Conservation (phyloP, 2,329 filamentous ascomycete genomes). For the Chrysoporthe cubensis region DNA sequence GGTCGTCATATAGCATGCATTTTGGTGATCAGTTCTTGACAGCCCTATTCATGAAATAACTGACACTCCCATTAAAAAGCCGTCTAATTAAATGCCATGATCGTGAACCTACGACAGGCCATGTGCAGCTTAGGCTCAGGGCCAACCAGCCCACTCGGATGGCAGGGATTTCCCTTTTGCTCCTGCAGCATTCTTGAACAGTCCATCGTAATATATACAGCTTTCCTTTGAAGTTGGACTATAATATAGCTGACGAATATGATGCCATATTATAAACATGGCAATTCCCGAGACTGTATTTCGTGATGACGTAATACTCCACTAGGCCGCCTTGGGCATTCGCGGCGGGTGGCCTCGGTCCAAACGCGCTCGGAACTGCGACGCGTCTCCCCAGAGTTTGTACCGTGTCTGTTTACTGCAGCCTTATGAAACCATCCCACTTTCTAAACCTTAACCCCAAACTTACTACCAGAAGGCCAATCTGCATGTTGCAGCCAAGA, state of each 20-base stretch:
- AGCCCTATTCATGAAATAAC: no score
- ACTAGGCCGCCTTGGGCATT: background rate
- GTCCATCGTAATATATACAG: no score
- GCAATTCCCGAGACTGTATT: background rate
- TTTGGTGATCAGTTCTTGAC: no score
- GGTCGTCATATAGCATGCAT: no score
- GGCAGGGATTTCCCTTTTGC: no score
- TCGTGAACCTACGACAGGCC: background rate
- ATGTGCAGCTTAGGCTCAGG: background rate
- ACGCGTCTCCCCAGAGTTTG: slow-evolving; percentile 23
- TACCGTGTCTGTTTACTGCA: background rate
- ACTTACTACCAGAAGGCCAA: no score
- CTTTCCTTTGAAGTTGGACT: background rate
- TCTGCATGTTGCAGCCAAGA: background rate
- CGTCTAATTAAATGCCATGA: background rate
- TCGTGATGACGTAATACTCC: slow-evolving; percentile 9
- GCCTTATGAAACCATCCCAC: background rate
- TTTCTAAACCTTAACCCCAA: background rate
- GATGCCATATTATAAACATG: background rate
- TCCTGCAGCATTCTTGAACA: no score
- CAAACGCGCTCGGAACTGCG: slow-evolving; percentile 19
- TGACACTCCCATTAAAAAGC: no score
- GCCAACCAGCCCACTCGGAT: background rate
- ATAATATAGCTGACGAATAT: background rate
- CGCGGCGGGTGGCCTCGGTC: background rate